Base-by-base conservation (phyloP, 768 basidiomycete genomes). In the Hericium alpestre region DNA sequence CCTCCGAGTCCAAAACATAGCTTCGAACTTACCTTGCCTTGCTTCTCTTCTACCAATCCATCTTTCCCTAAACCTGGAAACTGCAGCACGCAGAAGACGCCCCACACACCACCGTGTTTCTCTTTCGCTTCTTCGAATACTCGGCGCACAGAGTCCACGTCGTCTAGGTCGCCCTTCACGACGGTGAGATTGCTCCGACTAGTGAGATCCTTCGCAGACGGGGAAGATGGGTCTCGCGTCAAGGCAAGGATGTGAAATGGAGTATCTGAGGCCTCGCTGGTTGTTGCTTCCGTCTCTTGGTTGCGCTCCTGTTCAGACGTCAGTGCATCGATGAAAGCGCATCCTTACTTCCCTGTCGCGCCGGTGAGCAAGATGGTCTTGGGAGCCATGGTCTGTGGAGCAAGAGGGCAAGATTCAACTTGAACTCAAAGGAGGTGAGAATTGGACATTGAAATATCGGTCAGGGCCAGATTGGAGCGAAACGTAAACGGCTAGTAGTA, bases 291-390 rank as follows among this genome's bases (percentile, higher is more conserved):
- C 3, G n/a, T n/a, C n/a, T 46, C 43, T 9, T n/a, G 12, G 18
- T n/a, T n/a, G 18, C 16, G 41, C 4, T 15, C 16, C 15, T 15
- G 16, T 18, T 3, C 16, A 71, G 1, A 69, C 71, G 18, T 75
- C 56, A 15, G 59, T 61, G 74, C 74, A 50, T 38, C 32, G 52
- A 53, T 41, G 0, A 27, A 38, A 57, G 27, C 16, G 8, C 43
- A n/a, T n/a, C 43, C 43, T 46, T 46, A n/a, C 16, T 46, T 46
- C 13, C 43, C 18, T 10, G 43, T 46, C n/a, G 43, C 43, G 8
- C 43, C 43, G 4, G 43, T 18, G 16, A 46, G 43, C n/a, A 46
- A 20, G 43, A 46, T 46, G n/a, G 43, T 46, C 43, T 46, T 46
- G 43, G 9, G n/a, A n/a, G 43, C 43, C 32, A 32, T 32, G 32